phyloP scores from a whole-genome alignment of 352 stramenopile genomes.

The Saprolegnia diclina region DNA sequence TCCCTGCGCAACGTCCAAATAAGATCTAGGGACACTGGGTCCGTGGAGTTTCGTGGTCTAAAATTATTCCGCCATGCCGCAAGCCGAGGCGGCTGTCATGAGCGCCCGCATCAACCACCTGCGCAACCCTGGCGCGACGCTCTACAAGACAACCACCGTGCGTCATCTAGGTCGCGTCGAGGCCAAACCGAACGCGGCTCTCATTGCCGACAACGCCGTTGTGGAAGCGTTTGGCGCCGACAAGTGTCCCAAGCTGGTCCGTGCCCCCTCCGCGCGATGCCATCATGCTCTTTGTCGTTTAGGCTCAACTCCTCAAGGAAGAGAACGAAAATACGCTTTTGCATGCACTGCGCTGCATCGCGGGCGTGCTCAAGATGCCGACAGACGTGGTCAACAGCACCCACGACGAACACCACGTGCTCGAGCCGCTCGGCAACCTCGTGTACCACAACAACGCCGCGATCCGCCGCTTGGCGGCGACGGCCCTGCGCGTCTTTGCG shows the following conservation, averaged over 20 bases:
- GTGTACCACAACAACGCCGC: constrained; percentile 13
- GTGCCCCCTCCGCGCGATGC: constrained; percentile 21
- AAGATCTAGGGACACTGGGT: too few species aligned
- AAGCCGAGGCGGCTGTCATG: neutral
- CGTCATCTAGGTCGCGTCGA: constrained; percentile 58
- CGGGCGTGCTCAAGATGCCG: constrained; percentile 50
- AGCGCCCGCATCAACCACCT: constrained; percentile 45
- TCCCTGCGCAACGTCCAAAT: too few species aligned
- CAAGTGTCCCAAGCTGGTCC: constrained; percentile 64
- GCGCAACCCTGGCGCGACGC: constrained; percentile 43
- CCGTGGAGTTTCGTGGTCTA: too few species aligned
- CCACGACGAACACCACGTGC: constrained; percentile 37
- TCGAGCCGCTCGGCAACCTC: constrained; percentile 42
- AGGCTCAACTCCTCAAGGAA: constrained; percentile 35
- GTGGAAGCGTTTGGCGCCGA: constrained; percentile 59
- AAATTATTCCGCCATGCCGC: neutral
- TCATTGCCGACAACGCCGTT: constrained; percentile 54
- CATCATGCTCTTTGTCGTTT: neutral
- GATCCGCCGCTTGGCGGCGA: neutral
- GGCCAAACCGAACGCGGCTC: constrained; percentile 43
- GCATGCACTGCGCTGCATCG: constrained; percentile 45
- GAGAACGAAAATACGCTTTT: constrained; percentile 45
- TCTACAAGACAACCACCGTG: constrained; percentile 56
- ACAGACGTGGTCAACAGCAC: constrained; percentile 58
- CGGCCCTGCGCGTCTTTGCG: neutral